A percentile compares a stretch with the other conserved stretches of the same genome.
Conservation (phyloP, 2,329 filamentous ascomycete genomes). For the Nemania abortiva region DNA sequence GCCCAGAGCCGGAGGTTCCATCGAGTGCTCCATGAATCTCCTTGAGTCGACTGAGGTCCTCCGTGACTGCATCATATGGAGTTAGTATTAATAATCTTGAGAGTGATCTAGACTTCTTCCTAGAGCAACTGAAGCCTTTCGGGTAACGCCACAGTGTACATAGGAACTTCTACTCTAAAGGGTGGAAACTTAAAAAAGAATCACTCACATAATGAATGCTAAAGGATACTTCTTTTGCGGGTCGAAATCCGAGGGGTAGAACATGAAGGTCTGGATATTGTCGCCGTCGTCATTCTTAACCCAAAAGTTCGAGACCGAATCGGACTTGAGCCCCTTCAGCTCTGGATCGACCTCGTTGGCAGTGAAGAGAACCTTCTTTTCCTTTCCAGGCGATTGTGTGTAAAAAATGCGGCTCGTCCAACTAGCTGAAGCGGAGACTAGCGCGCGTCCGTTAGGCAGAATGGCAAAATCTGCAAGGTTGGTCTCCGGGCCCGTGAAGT, state of each 20-base stretch:
- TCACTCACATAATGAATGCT: conserved; percentile 33
- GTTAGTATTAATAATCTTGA: conserved; percentile 10
- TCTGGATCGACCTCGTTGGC: conserved; percentile 35
- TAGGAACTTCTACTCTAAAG: too few relatives aligned
- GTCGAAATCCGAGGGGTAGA: conserved; percentile 32
- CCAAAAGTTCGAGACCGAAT: conserved; percentile 36
- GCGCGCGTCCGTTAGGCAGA: conserved; percentile 29
- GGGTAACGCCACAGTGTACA: too few relatives aligned
- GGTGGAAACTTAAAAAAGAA: too few relatives aligned
- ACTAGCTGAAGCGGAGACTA: conserved; percentile 34
- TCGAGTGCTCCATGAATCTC: conserved; percentile 31
- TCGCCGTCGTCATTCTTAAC: conserved; percentile 35
- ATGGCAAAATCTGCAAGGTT: conserved; percentile 31
- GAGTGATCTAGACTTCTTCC: not conserved
- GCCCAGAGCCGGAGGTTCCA: conserved; percentile 39
- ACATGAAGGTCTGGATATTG: conserved; percentile 35
- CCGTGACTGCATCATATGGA: conserved; percentile 20
- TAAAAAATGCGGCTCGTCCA: conserved; percentile 38
- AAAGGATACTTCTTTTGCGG: conserved; percentile 33
- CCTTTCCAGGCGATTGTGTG: conserved; percentile 30
- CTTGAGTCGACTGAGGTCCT: conserved; percentile 34
- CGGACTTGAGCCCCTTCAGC: conserved; percentile 29
- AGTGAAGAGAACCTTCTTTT: conserved; percentile 30
- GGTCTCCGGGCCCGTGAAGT: conserved; percentile 36
- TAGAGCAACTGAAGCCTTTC: not conserved